phyloP scores from a whole-genome alignment of 2,329 filamentous ascomycete species.

The Pseudocercospora pini-densiflorae region DNA sequence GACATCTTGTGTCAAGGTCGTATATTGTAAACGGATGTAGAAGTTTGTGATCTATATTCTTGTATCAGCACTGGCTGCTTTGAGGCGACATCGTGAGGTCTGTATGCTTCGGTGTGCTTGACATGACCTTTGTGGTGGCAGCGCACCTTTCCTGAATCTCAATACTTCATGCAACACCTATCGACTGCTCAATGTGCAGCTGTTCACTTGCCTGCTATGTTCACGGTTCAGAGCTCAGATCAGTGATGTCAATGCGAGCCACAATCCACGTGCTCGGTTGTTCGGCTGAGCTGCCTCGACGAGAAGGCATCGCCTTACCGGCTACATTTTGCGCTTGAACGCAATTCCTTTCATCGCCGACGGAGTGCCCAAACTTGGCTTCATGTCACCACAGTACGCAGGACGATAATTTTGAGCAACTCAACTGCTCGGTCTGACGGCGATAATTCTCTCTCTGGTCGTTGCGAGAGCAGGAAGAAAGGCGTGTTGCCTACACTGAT shows the following conservation, averaged over 20 bases:
- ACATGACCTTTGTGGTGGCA: background rate
- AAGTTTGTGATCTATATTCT: too few relatives aligned
- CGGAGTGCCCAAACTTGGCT: background rate
- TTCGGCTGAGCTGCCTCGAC: background rate
- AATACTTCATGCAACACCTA: background rate
- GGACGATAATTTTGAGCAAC: background rate
- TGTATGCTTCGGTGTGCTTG: too few relatives aligned
- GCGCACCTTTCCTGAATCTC: background rate
- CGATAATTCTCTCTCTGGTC: too few relatives aligned
- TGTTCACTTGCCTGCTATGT: background rate
- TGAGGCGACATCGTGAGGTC: too few relatives aligned
- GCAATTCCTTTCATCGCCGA: background rate
- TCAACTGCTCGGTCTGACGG: background rate
- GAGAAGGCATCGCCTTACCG: background rate
- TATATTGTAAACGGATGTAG: too few relatives aligned
- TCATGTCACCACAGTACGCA: background rate
- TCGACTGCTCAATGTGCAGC: background rate
- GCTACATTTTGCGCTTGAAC: too few relatives aligned
- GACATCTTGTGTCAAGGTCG: conserved; percentile 29
- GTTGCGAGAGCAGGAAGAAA: too few relatives aligned
- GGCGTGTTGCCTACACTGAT: background rate
- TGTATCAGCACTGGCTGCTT: background rate
- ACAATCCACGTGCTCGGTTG: background rate
- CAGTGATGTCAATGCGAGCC: background rate
- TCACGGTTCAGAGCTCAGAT: background rate